phyloP scores from a whole-genome alignment of 2,329 filamentous ascomycete species.

The Purpureocillium takamizusanense region DNA sequence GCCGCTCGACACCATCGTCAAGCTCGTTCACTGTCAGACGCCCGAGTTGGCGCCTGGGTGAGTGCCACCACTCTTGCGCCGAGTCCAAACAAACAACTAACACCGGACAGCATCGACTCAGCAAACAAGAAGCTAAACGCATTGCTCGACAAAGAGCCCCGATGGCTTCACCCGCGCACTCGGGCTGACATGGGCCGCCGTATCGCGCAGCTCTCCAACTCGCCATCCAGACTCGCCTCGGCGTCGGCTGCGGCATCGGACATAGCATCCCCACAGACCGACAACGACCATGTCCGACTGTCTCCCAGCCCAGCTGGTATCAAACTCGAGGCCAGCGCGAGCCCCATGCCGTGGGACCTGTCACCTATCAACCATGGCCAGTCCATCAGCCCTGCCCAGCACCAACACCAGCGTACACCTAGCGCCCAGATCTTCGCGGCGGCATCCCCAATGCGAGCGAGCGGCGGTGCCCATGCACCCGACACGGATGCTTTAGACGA shows the following conservation, averaged over 20 bases:
- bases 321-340: constrained; percentile 3
- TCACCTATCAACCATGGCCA: neutral
- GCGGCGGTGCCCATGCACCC: too few relatives aligned
- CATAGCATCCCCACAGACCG: too few relatives aligned
- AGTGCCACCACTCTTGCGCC: constrained; percentile 8
- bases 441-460: too few relatives aligned
- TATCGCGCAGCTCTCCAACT: constrained; percentile 32
- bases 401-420: neutral
- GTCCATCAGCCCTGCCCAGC: too few relatives aligned
- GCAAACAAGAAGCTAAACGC: constrained; percentile 49
- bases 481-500: too few relatives aligned
- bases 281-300: neutral
- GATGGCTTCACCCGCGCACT: constrained; percentile 45
- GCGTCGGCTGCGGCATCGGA: neutral
- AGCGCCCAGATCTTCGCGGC: too few relatives aligned
- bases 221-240: constrained; percentile 20
- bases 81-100: neutral
- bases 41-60: constrained; percentile 38
- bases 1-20: constrained; percentile 38
- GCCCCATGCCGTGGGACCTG: constrained; percentile 2
- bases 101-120: constrained; percentile 29
- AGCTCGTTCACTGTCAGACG: constrained; percentile 32
- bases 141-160: constrained; percentile 48
- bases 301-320: constrained; percentile 3
- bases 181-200: constrained; percentile 42